phyloP scores from a whole-genome alignment of 257 asterid species.

The Solanum phureja region DNA sequence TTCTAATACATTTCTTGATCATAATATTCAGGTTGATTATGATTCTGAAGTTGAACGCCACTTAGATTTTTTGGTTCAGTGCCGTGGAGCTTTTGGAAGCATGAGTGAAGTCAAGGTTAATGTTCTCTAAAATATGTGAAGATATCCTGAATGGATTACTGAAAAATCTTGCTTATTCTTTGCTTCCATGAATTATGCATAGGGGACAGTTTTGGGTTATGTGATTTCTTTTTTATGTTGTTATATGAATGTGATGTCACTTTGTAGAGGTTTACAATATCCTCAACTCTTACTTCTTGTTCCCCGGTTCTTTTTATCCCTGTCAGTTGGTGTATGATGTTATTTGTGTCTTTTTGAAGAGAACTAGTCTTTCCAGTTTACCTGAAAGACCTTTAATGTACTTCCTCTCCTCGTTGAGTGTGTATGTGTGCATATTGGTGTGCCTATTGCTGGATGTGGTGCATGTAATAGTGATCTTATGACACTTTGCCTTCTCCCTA shows the following conservation, averaged over 20 bases:
- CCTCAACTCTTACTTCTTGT: background rate
- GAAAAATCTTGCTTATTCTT: background rate
- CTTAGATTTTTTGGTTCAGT: conserved; percentile 63
- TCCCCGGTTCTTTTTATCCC: background rate
- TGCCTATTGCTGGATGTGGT: background rate
- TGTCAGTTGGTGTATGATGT: background rate
- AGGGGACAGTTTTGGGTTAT: background rate
- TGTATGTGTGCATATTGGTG: background rate
- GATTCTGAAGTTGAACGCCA: conserved; percentile 50
- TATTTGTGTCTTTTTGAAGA: background rate
- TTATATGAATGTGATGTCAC: background rate
- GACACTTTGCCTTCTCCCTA: background rate
- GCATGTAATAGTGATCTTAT: background rate
- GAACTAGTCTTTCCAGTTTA: background rate
- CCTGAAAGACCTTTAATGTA: background rate
- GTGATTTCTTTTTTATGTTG: background rate
- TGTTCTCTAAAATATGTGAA: background rate
- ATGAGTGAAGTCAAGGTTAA: conserved; percentile 65
- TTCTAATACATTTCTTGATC: background rate
- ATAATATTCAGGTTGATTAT: conserved; percentile 54
- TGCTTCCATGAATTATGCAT: background rate
- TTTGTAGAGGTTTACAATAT: background rate
- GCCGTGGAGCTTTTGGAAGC: conserved; percentile 77
- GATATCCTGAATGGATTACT: background rate
- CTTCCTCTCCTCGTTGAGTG: background rate